Base-by-base conservation (phyloP, 176 grass and related monocot genomes). In the Elaeis guineensis region DNA sequence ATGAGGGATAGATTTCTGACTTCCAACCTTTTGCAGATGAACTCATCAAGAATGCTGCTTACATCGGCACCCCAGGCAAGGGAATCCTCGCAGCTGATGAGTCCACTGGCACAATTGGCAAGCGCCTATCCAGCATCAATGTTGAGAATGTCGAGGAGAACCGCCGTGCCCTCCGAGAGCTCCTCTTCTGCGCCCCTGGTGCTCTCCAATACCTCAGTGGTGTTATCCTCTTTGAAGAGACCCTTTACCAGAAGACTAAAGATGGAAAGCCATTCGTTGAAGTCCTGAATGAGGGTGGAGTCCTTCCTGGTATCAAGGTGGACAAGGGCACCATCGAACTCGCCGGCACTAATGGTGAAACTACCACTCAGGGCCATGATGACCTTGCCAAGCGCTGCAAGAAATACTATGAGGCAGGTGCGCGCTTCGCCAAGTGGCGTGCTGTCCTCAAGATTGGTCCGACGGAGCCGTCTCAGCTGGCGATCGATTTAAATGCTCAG, bases 201-300 rank as follows among this genome's bases (percentile, higher is more conserved):
- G 65, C 52, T 28, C 65, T 68, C 26, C 65, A 56, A 29, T 56
- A 23, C 52, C n/a, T 68, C 52, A 68, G 65, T 16, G 65, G 65
- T 16, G 65, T 56, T n/a, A 68, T 68, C 65, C 52, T 68, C 28
- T 68, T 68, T 17, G 65, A 68, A 25, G 65, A 68, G 65, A 68
- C 65, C 50, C 65, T 68, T 52, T 68, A 68, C 65, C 65, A 68
- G 52, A 68, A 68, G 65, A 68, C 65, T 0, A 28, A 52, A 11
- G 17, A 18, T 12, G 65, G 65, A 14, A 68, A 68, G 26, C 65
- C 65, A 15, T 68, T 68, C 19, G 65, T 68, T 17, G 65, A 68
- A 3, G 65, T 68, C 17, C 65, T 68, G 18, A 56, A 48, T 52
- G 65, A 68, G 14, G 65, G 65, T 6, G 65, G 65, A 20, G 65